Percentiles rank a stretch among this genome's conserved stretches.
phyloP scores from a whole-genome alignment of 345 rosid genomes.

The Eucalyptus albens region DNA sequence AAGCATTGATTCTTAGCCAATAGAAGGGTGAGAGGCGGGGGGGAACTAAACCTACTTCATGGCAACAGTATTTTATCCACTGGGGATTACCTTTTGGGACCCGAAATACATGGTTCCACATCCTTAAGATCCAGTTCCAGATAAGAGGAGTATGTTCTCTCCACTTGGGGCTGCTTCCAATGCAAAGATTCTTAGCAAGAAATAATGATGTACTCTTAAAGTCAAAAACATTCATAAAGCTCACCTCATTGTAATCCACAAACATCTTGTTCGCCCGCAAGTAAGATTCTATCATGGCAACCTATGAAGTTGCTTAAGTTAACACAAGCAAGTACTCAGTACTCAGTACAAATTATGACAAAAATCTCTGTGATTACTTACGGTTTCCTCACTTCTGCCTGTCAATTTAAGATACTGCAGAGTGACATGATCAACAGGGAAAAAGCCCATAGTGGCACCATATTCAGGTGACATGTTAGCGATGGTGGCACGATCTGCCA shows the following conservation, averaged over 20 bases:
- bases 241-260: constrained; percentile 85
- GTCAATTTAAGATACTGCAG: constrained; percentile 80
- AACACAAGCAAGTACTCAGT: not conserved
- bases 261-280: constrained; percentile 86
- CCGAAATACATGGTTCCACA: constrained; percentile 84
- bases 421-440: constrained; percentile 91
- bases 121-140: constrained; percentile 63
- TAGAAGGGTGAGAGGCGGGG: not conserved
- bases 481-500: constrained; percentile 96
- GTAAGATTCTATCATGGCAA: constrained; percentile 75
- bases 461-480: constrained; percentile 99
- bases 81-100: constrained; percentile 57
- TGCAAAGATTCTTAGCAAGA: not conserved
- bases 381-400: constrained; percentile 73
- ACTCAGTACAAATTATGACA: not conserved
- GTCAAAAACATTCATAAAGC: not conserved
- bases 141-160: constrained; percentile 55
- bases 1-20: not conserved
- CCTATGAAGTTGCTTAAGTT: constrained; percentile 18
- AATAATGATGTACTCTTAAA: not conserved
- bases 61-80: not conserved
- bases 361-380: not conserved
- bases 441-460: constrained; percentile 98
- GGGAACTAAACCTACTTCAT: not conserved
- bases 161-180: constrained; percentile 36